Evolutionary conservation across 139 green algal genomes (phyloP).

Genomic region (Chlorella ohadii): DNA sequence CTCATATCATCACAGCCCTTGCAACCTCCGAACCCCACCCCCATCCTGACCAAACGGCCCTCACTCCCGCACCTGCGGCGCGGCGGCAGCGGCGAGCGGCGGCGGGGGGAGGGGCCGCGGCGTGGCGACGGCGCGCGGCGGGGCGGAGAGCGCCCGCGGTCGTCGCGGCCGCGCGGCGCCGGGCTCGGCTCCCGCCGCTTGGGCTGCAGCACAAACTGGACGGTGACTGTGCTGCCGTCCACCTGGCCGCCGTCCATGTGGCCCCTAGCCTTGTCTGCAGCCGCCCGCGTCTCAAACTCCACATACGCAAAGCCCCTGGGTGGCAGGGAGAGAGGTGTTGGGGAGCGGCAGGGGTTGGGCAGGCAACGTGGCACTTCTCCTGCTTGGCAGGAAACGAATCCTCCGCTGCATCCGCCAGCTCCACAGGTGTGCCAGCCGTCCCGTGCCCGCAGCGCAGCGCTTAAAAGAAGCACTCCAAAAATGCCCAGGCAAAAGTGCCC

Average conservation of each 20-base stretch:
- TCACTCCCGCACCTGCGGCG: neutral
- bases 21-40: too few species aligned
- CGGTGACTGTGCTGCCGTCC: conserved; percentile 76
- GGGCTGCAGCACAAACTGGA: conserved; percentile 53
- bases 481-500: too few species aligned
- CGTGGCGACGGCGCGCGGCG: conserved; percentile 1
- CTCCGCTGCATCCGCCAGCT: too few species aligned
- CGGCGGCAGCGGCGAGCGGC: neutral
- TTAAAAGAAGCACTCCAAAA: too few species aligned
- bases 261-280: conserved; percentile 78
- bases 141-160: conserved; percentile 9
- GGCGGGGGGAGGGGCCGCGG: neutral
- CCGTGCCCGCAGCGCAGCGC: too few species aligned
- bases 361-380: too few species aligned
- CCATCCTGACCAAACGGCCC: too few species aligned
- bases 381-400: too few species aligned
- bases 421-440: too few species aligned
- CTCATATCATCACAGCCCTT: too few species aligned
- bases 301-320: conserved; percentile 82
- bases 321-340: too few species aligned
- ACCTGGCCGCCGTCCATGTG: conserved; percentile 90
- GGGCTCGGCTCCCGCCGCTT: conserved; percentile 32
- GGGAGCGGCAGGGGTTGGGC: neutral
- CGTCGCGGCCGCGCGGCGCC: neutral
- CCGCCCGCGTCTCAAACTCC: conserved; percentile 68